phyloP scores from a whole-genome alignment of 176 grass and related monocot species.

The Zoysia japonica region DNA sequence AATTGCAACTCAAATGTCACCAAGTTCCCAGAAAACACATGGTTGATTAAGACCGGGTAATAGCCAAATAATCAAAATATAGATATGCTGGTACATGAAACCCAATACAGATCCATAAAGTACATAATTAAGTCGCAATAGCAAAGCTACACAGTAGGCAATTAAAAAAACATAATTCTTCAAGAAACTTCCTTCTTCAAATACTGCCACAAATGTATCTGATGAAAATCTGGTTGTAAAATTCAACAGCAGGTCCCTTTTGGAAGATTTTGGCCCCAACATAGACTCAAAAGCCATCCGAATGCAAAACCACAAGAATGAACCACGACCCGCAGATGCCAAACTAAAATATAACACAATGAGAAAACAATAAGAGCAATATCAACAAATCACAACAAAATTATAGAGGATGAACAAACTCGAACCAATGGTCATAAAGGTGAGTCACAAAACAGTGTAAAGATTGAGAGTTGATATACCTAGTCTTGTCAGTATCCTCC shows the following conservation, averaged over 20 bases:
- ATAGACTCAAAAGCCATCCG: constrained; percentile 69
- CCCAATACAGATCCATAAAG: constrained; percentile 43
- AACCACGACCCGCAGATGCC: constrained; percentile 74
- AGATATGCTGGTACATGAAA: constrained; percentile 51
- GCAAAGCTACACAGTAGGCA: constrained; percentile 46
- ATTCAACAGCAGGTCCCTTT: constrained; percentile 75
- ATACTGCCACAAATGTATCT: constrained; percentile 55
- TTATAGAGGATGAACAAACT: constrained; percentile 35
- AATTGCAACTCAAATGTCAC: constrained; percentile 37
- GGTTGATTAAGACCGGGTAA: constrained; percentile 40
- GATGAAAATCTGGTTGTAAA: constrained; percentile 62
- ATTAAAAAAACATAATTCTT: constrained; percentile 57
- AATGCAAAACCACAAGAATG: constrained; percentile 84
- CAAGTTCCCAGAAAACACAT: constrained; percentile 39
- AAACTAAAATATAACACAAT: constrained; percentile 73
- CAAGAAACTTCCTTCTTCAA: constrained; percentile 62
- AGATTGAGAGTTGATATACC: constrained; percentile 58
- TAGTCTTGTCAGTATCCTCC: constrained; percentile 76
- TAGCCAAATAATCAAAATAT: constrained; percentile 43
- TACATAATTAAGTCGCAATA: constrained; percentile 48
- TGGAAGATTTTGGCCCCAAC: constrained; percentile 69
- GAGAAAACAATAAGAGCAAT: constrained; percentile 51
- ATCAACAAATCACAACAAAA: constrained; percentile 39
- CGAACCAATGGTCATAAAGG: constrained; percentile 15
- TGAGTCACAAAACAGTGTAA: constrained; percentile 40